Percentiles rank a stretch among this genome's conserved stretches.
Evolutionary conservation across 768 basidiomycete species (phyloP).

Genomic region (Pleurotus citrinopileatus): DNA sequence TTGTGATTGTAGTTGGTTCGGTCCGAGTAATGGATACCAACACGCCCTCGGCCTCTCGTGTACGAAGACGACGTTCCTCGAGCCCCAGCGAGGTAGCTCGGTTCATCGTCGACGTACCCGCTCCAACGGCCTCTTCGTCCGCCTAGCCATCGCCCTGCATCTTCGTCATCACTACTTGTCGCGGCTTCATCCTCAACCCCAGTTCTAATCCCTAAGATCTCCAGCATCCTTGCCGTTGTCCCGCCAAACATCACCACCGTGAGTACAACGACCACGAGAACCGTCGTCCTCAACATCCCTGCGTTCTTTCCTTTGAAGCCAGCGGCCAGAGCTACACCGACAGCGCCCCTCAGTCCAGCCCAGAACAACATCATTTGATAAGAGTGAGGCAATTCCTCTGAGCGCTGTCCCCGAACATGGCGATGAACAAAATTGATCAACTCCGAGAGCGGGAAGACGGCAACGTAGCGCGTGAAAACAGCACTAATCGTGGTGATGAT

Average conservation of each 20-base stretch:
- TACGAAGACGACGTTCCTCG: constrained; percentile 22
- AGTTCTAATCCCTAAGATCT: constrained; percentile 92
- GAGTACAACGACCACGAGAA: constrained; percentile 92
- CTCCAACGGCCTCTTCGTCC: constrained; percentile 35
- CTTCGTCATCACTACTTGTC: constrained; percentile 52
- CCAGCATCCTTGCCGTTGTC: constrained; percentile 96
- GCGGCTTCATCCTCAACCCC: constrained; percentile 93
- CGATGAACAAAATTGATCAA: constrained; percentile 90
- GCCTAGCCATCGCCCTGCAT: constrained; percentile 32
- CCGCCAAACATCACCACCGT: constrained; percentile 95
- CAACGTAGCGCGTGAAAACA: constrained; percentile 91
- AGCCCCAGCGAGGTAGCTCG: constrained; percentile 30
- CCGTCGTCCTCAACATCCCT: constrained; percentile 87
- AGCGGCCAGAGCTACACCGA: constrained; percentile 95
- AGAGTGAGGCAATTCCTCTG: constrained; percentile 92
- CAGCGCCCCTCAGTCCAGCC: constrained; percentile 95
- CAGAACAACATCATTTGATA: constrained; percentile 99
- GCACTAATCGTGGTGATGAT: constrained; percentile 89
- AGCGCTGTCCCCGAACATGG: constrained; percentile 80
- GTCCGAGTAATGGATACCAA: constrained; percentile 58
- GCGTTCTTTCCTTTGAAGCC: constrained; percentile 95
- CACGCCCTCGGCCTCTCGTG: constrained; percentile 28
- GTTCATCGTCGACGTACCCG: constrained; percentile 42
- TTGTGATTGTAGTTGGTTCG: constrained; percentile 18
- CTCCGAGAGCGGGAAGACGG: constrained; percentile 94